A percentile compares a stretch with the other conserved stretches of the same genome.
Evolutionary conservation across 2,329 filamentous ascomycete genomes (phyloP).

Genomic region (Fusarium subtropicale): DNA sequence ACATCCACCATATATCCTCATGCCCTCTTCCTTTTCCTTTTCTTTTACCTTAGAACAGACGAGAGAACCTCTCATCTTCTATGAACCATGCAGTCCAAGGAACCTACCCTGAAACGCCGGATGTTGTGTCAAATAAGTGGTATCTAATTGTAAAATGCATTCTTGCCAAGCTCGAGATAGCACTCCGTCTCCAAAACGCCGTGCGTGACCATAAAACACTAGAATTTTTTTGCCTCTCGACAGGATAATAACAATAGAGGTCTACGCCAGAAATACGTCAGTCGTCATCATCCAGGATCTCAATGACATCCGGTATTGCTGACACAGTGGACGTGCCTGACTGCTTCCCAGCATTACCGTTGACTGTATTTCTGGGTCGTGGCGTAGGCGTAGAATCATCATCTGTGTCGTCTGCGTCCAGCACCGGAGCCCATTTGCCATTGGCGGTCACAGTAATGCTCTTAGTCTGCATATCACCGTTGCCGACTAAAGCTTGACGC

Average conservation of each 20-base stretch:
- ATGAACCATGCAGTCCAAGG: background rate
- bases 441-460: conserved; percentile 48
- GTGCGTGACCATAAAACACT: background rate
- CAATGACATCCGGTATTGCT: conserved; percentile 40
- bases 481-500: conserved; percentile 60
- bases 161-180: conserved; percentile 18
- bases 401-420: conserved; percentile 48
- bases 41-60: background rate
- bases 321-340: conserved; percentile 17
- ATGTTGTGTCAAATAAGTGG: conserved; percentile 26
- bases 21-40: background rate
- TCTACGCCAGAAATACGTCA: conserved; percentile 1
- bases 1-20: background rate
- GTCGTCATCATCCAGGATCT: conserved; percentile 47
- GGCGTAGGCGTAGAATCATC: conserved; percentile 39
- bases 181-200: conserved; percentile 34
- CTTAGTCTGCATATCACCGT: conserved; percentile 44
- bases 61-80: background rate
- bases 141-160: conserved; percentile 37
- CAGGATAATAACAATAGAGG: background rate
- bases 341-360: conserved; percentile 10
- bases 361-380: background rate
- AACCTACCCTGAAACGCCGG: conserved; percentile 29
- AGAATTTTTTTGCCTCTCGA: background rate
- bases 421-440: conserved; percentile 51